Conservation (phyloP, 371 early-diverging fungal species). For the Zychaea mexicana region DNA sequence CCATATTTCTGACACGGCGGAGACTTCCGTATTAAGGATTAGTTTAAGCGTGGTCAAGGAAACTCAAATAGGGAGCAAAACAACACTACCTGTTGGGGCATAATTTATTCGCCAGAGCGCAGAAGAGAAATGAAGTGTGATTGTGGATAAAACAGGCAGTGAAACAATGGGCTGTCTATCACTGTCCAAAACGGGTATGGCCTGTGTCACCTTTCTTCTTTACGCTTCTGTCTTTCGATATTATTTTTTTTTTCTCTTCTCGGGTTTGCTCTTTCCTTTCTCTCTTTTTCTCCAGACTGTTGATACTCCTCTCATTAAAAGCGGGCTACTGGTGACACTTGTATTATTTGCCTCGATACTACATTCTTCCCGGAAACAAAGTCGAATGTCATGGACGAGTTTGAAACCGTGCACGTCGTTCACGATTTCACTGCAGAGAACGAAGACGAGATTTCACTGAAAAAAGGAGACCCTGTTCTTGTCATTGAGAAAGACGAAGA, state of each 20-base stretch:
- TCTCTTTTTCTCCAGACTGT: too few relatives aligned
- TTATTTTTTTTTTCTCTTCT: too few relatives aligned
- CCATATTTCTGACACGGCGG: constrained; percentile 42
- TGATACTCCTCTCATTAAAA: too few relatives aligned
- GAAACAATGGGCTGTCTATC: background rate
- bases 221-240: constrained; percentile 3
- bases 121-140: background rate
- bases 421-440: constrained; percentile 74
- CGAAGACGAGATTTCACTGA: constrained; percentile 78
- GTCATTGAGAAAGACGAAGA: constrained; percentile 81
- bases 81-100: background rate
- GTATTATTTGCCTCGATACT: too few relatives aligned
- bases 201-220: background rate
- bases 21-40: background rate
- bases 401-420: constrained; percentile 62
- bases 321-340: too few relatives aligned
- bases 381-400: constrained; percentile 8
- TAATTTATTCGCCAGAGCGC: background rate
- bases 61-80: background rate
- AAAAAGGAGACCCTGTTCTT: constrained; percentile 68
- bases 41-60: background rate
- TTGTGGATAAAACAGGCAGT: background rate
- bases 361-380: too few relatives aligned
- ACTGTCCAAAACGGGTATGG: background rate
- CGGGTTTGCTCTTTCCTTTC: too few relatives aligned